Base-by-base conservation (phyloP, 2,329 filamentous ascomycete species). In the Fusarium caatingaense region DNA sequence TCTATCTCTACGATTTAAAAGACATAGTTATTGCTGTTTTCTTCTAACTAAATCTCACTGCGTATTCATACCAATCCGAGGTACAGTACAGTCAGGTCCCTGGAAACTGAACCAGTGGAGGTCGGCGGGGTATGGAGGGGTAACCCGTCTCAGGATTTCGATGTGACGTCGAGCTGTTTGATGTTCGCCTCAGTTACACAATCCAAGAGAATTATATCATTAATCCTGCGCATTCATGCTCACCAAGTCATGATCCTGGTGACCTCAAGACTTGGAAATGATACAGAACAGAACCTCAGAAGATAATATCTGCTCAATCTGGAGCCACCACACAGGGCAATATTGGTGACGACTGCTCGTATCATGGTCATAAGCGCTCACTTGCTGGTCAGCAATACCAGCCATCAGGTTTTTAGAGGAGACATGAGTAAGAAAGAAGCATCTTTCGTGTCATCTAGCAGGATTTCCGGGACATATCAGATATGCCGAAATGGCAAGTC, bases 191-290 rank as follows among this genome's bases (percentile, higher is more conserved):
- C 32, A 30, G 65, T 66, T 48, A 57, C 56, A 71, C 60, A 61
- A 69, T 47, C 32, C 34, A n/a, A 49, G 21, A 56, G 25, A 32
- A 32, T 47, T 65, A n/a, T 60, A 60, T 56, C 42, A 53, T 48
- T 53, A 49, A 72, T 71, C 54, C 41, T 61, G 57, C 69, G 66
- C 69, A 71, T 69, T 69, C 69, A 60, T 71, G 69, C 69, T 71
- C 69, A 69, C 23, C 47, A 46, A 58, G 13, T 6, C 41, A 16
- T 37, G 16, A 64, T 49, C 66, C 62, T 54, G 25, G 44, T 40
- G 37, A 56, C 28, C 8, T 7, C 16, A 9, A 32, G 16, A 23
- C 44, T 32, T 28, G 34, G 25, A 40, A 20, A 57, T 18, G 21
- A 25, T 30, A 15, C 18, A 20, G 25, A 34, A n/a, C 8, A 28